Conservation (phyloP, 208 protist species). For the Acanthamoeba triangularis region DNA sequence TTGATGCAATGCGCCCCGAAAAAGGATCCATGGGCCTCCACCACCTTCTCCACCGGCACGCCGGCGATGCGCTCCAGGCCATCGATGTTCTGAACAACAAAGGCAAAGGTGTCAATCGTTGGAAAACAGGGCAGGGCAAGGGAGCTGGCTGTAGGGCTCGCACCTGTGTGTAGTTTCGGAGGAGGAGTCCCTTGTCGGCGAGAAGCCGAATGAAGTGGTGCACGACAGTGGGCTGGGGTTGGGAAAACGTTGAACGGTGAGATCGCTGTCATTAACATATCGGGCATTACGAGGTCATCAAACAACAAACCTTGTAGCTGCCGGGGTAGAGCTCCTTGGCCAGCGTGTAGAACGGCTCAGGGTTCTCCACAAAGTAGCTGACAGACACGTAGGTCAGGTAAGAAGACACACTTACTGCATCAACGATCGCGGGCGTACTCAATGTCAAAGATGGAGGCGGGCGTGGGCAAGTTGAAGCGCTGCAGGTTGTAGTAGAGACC, state of each 20-base stretch:
- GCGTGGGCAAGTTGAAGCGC: constrained; percentile 95
- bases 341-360: constrained; percentile 93
- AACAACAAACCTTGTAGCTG: constrained; percentile 76
- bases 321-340: constrained; percentile 86
- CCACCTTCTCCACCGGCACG: constrained; percentile 77
- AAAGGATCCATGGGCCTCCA: constrained; percentile 87
- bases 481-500: constrained; percentile 95
- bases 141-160: not conserved
- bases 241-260: not conserved
- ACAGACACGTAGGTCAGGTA: not conserved
- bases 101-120: too few relatives aligned
- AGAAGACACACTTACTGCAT: not conserved
- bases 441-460: constrained; percentile 95
- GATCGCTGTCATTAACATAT: constrained; percentile 82
- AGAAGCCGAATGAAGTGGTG: constrained; percentile 92
- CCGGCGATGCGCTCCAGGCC: constrained; percentile 84
- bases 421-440: constrained; percentile 28
- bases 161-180: constrained; percentile 90
- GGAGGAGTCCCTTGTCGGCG: constrained; percentile 94
- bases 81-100: constrained; percentile 88
- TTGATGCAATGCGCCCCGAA: constrained; percentile 63
- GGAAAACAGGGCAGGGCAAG: not conserved
- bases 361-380: constrained; percentile 93
- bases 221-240: not conserved
- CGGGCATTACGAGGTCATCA: constrained; percentile 89